Conservation (phyloP, 2,329 filamentous ascomycete genomes). For the Acrocalymma vagum region DNA sequence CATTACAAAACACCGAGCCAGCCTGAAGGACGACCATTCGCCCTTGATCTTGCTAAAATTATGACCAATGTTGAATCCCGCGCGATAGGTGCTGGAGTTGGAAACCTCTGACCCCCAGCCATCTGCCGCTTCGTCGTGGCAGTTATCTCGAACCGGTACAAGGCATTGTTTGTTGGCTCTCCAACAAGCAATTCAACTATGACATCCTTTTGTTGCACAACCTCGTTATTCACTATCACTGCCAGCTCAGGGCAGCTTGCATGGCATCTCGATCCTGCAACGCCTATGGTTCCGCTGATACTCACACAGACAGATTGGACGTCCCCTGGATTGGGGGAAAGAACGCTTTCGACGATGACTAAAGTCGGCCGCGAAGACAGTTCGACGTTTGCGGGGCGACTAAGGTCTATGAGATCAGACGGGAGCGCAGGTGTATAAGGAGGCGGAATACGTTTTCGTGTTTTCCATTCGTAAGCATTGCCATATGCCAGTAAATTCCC, state of each 20-base stretch:
- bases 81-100: neutral
- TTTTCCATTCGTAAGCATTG: conserved; percentile 28
- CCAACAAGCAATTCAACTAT: neutral
- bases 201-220: neutral
- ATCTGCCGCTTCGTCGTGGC: neutral
- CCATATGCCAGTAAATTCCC: conserved; percentile 25
- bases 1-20: neutral
- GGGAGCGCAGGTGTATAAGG: conserved; percentile 3
- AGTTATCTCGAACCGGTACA: neutral
- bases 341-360: neutral
- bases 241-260: neutral
- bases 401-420: neutral
- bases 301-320: no score
- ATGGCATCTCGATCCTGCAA: no score
- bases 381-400: no score
- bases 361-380: neutral
- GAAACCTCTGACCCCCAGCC: conserved; percentile 1
- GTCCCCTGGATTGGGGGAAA: neutral
- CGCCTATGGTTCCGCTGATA: neutral
- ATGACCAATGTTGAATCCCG: conserved; percentile 1
- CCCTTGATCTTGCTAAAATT: conserved; percentile 2
- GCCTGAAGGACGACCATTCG: conserved; percentile 1
- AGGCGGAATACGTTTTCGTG: neutral
- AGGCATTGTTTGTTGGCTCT: neutral
- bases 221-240: neutral